A percentile compares a stretch with the other conserved stretches of the same genome.
phyloP scores from a whole-genome alignment of 208 protist species.

The Acanthamoeba royreba region DNA sequence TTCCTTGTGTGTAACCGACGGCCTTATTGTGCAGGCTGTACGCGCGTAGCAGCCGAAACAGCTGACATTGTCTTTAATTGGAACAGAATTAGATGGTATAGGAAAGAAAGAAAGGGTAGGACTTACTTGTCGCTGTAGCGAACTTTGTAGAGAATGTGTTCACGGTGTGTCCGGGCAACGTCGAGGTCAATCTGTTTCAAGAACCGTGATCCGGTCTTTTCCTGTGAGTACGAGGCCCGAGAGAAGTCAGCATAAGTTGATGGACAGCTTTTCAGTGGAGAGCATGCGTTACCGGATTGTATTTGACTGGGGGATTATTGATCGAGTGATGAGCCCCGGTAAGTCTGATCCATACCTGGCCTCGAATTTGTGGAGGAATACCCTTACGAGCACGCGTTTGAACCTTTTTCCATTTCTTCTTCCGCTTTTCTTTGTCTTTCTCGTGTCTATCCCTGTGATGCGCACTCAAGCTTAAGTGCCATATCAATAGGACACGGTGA shows the following conservation, averaged over 20 bases:
- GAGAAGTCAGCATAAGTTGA: no score
- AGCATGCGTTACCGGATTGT: not conserved
- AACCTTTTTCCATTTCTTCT: not conserved
- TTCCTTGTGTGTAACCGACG: not conserved
- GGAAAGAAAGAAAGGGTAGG: not conserved
- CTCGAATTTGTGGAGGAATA: not conserved
- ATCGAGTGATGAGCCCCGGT: not conserved
- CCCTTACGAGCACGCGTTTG: not conserved
- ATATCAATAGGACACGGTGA: not conserved
- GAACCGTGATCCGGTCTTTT: not conserved
- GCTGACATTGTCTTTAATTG: not conserved
- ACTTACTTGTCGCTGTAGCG: not conserved
- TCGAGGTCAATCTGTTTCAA: not conserved
- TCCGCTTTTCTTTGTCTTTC: not conserved
- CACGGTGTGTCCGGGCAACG: not conserved
- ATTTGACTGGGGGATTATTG: not conserved
- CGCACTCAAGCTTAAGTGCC: not conserved
- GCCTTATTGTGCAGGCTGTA: not conserved
- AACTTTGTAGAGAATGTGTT: not conserved
- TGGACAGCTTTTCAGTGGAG: no score
- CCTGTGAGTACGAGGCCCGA: no score
- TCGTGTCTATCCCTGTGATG: not conserved
- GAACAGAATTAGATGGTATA: no score
- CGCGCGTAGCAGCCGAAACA: not conserved
- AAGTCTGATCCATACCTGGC: not conserved